Evolutionary conservation across 345 rosid species (phyloP).

Genomic region (Carallia pectinifolia): DNA sequence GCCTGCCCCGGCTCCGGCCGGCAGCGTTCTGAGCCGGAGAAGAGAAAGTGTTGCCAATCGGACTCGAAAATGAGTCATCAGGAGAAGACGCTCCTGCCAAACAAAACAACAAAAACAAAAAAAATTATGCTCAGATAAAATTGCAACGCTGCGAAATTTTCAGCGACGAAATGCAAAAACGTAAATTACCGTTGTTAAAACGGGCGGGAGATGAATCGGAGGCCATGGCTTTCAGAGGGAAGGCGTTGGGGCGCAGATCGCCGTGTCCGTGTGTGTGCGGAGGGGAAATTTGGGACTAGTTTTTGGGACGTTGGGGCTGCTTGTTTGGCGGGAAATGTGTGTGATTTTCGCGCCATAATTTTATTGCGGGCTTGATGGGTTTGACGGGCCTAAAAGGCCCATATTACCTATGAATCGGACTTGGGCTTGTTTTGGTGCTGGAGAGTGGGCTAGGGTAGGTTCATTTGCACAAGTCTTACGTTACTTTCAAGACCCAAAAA

Average conservation of each 20-base stretch:
- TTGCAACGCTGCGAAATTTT: no score
- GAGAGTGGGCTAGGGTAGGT: no score
- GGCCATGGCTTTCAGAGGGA: conserved; percentile 49
- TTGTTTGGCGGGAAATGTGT: conserved; percentile 40
- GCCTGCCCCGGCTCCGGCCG: conserved; percentile 24
- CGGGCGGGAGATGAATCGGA: conserved; percentile 58
- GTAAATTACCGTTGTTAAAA: conserved; percentile 35
- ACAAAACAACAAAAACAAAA: neutral
- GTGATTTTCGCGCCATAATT: conserved; percentile 54
- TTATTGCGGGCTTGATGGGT: conserved; percentile 13
- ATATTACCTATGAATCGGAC: no score
- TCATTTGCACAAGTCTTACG: no score
- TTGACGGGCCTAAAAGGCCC: neutral
- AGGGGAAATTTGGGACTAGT: neutral
- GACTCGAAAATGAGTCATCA: conserved; percentile 59
- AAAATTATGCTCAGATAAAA: no score
- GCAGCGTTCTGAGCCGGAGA: conserved; percentile 44
- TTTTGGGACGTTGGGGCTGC: conserved; percentile 24
- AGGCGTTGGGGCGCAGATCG: neutral
- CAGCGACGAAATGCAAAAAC: neutral
- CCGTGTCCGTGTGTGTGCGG: neutral
- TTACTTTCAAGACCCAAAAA: no score
- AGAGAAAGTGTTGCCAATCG: conserved; percentile 59
- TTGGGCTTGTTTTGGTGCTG: no score
- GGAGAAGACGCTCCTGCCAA: conserved; percentile 64